A percentile compares a stretch with the other conserved stretches of the same genome.
Evolutionary conservation across 2,329 filamentous ascomycete genomes (phyloP).

Genomic region (Zymoseptoria ardabiliae): DNA sequence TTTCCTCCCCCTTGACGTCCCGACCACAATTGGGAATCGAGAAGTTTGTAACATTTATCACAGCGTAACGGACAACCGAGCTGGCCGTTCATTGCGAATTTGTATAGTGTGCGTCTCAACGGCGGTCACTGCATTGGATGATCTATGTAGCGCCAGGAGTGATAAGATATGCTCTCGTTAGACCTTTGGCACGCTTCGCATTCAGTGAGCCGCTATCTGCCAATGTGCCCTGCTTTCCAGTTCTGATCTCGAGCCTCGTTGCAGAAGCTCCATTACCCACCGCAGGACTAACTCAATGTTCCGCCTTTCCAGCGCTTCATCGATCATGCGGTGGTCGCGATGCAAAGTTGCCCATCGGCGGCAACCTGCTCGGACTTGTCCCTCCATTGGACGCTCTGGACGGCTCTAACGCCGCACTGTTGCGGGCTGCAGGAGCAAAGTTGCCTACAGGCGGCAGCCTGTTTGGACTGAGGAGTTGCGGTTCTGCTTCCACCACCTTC

Average conservation of each 20-base stretch:
- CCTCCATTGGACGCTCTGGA: background rate
- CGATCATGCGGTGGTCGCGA: background rate
- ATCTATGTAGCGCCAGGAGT: background rate
- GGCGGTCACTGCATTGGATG: background rate
- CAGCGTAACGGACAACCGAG: background rate
- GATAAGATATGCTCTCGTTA: background rate
- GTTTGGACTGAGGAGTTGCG: background rate
- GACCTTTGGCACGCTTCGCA: background rate
- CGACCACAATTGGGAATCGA: background rate
- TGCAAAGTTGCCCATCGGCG: conserved; percentile 4
- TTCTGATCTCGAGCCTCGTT: background rate
- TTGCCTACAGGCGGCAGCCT: conserved; percentile 16
- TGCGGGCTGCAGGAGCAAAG: conserved; percentile 12
- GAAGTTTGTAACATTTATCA: background rate
- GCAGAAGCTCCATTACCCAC: background rate
- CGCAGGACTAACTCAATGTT: background rate
- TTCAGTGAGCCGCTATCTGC: background rate
- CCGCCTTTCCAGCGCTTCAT: background rate
- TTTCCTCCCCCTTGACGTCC: too few species aligned
- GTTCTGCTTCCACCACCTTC: background rate
- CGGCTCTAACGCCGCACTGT: background rate
- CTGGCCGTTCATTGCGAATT: background rate
- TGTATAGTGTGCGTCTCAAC: background rate
- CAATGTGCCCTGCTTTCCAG: background rate
- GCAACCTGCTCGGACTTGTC: background rate